phyloP scores from a whole-genome alignment of 73 alveolate species.

The Breviolum minutum region DNA sequence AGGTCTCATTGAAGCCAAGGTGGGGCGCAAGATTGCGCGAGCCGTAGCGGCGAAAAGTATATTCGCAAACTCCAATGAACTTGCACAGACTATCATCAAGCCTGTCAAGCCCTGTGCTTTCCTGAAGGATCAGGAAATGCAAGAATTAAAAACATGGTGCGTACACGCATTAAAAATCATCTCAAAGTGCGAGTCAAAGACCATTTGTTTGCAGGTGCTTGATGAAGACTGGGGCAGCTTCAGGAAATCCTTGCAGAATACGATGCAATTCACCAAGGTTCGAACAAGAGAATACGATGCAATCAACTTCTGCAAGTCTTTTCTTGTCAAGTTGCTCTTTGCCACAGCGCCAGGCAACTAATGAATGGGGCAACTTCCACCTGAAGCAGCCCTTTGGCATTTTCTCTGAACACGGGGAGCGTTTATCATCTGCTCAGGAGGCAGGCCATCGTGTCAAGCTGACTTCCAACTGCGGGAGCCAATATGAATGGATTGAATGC shows the following conservation, averaged over 20 bases:
- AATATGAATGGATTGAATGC: too few species aligned
- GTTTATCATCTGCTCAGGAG: conserved; percentile 33
- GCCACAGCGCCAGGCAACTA: conserved; percentile 31
- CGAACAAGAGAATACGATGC: not conserved
- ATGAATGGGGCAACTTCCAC: conserved; percentile 94
- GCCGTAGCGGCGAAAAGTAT: not conserved
- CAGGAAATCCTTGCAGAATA: conserved; percentile 40
- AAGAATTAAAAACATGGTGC: too few species aligned
- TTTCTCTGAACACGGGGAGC: conserved; percentile 22
- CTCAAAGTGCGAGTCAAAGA: too few species aligned
- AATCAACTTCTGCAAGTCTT: not conserved
- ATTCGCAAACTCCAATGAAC: too few species aligned
- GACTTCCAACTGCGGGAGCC: too few species aligned
- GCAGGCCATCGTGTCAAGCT: not conserved
- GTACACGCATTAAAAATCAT: too few species aligned
- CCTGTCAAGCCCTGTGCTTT: not conserved
- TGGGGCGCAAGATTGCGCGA: not conserved
- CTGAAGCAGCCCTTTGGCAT: conserved; percentile 81
- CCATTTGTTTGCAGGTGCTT: not conserved
- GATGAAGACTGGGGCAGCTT: conserved; percentile 58
- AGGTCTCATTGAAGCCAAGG: not conserved
- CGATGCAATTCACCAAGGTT: conserved; percentile 43
- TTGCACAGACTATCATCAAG: not conserved
- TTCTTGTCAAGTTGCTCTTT: not conserved
- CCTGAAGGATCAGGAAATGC: too few species aligned